These are phyloP conservation scores for Carpinus viminea DNA, from an alignment of 306 rosid genomes.

Conservation along the genomic window DNA sequence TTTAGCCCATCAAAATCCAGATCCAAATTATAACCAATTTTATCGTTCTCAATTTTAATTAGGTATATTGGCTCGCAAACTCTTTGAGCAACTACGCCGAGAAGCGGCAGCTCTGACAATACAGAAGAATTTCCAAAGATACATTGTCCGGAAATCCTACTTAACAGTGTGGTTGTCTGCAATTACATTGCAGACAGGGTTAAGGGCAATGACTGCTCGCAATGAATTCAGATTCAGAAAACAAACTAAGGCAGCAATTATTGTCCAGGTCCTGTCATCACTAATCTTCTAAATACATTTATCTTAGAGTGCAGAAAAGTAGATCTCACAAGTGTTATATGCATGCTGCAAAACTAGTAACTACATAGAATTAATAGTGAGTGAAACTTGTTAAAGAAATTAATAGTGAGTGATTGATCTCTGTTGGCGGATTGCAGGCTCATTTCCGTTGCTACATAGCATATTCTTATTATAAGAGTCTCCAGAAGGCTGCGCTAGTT, in stretches of 20 bases:
- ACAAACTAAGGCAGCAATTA: conserved; percentile 90
- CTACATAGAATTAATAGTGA: neutral
- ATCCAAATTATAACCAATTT: conserved; percentile 10
- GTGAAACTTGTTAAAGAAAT: conserved; percentile 9
- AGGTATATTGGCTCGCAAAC: conserved; percentile 83
- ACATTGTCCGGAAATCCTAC: conserved; percentile 67
- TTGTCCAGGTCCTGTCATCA: conserved; percentile 61
- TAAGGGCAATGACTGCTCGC: conserved; percentile 97
- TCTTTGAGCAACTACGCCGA: conserved; percentile 72
- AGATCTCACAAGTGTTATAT: conserved; percentile 18
- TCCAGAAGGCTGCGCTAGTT: conserved; percentile 78
- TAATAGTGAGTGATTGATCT: neutral
- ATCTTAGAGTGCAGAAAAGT: conserved; percentile 12
- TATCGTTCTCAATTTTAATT: conserved; percentile 35
- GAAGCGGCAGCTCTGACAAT: conserved; percentile 94
- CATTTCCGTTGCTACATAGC: conserved; percentile 67
- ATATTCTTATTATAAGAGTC: conserved; percentile 71
- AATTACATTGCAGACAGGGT: conserved; percentile 80
- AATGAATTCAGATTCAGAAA: conserved; percentile 95
- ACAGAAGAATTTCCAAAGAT: conserved; percentile 74
- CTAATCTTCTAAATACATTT: conserved; percentile 29
- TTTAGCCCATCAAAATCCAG: conserved; percentile 8
- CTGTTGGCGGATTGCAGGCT: conserved; percentile 58
- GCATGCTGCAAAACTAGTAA: conserved; percentile 11
- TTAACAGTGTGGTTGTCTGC: conserved; percentile 55